Percentiles rank a stretch among this genome's conserved stretches.
Evolutionary conservation across 2,329 filamentous ascomycete species (phyloP).

Genomic region (Aspergillus felis): DNA sequence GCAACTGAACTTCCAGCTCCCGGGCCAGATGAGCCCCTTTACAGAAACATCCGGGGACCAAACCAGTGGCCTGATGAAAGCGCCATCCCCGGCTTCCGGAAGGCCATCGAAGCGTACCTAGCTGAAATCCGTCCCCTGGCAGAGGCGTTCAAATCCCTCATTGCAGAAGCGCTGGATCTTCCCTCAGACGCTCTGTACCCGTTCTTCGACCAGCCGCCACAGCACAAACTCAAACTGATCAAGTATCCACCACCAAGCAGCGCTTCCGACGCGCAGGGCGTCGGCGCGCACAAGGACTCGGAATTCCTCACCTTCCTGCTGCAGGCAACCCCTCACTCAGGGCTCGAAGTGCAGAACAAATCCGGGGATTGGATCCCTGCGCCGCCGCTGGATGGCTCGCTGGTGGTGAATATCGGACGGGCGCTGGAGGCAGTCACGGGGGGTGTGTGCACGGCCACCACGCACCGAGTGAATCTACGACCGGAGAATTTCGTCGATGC

Average conservation of each 20-base stretch:
- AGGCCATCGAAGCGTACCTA: conserved; percentile 28
- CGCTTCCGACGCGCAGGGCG: conserved; percentile 34
- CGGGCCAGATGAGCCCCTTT: conserved; percentile 30
- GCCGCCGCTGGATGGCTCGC: conserved; percentile 40
- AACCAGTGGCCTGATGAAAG: conserved; percentile 37
- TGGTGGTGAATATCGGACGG: conserved; percentile 49
- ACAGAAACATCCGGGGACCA: conserved; percentile 32
- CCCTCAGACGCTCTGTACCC: conserved; percentile 24
- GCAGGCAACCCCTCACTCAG: conserved; percentile 42
- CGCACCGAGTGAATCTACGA: conserved; percentile 31
- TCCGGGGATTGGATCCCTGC: conserved; percentile 45
- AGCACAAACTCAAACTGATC: conserved; percentile 37
- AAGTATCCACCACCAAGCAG: conserved; percentile 42
- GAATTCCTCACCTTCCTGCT: conserved; percentile 49
- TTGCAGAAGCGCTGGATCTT: conserved; percentile 33
- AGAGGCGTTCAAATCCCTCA: conserved; percentile 24
- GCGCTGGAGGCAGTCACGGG: conserved; percentile 33
- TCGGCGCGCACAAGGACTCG: conserved; percentile 48
- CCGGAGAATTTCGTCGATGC: conserved; percentile 24
- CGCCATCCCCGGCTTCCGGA: conserved; percentile 29
- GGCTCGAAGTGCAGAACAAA: conserved; percentile 49
- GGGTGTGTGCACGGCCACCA: conserved; percentile 35
- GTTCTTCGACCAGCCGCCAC: conserved; percentile 32
- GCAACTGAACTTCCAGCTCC: conserved; percentile 35
- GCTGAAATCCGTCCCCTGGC: conserved; percentile 22